Conservation (phyloP, 768 basidiomycete genomes). For the Lentinula detonsa region DNA sequence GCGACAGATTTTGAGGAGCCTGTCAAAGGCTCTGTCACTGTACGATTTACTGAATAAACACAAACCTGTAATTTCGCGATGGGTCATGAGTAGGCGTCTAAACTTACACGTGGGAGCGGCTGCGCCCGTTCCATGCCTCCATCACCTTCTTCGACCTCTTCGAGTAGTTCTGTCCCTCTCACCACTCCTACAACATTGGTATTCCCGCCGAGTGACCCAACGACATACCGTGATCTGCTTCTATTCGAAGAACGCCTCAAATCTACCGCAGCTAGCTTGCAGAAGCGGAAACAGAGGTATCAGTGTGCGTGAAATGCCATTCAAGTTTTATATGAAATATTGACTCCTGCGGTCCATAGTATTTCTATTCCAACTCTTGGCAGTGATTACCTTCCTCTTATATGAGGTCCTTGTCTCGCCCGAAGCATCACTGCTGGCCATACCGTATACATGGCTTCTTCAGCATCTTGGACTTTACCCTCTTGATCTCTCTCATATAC, state of each 20-base stretch:
- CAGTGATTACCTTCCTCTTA: conserved; percentile 65
- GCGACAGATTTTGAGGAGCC: no score
- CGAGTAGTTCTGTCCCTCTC: conserved; percentile 13
- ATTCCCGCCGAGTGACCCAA: conserved; percentile 63
- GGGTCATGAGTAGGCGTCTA: background rate
- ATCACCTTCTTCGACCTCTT: background rate
- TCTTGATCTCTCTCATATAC: conserved; percentile 17
- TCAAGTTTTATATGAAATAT: conserved; percentile 11
- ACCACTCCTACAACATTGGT: conserved; percentile 27
- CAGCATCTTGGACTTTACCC: conserved; percentile 38
- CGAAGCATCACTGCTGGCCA: conserved; percentile 56
- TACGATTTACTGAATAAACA: no score
- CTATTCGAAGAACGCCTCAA: conserved; percentile 97
- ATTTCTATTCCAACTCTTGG: conserved; percentile 64
- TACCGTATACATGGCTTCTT: conserved; percentile 54
- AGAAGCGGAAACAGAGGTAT: conserved; percentile 75
- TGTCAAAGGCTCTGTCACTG: no score
- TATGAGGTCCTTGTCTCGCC: conserved; percentile 67
- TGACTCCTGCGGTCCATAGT: conserved; percentile 37
- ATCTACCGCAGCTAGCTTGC: conserved; percentile 79
- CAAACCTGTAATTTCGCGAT: no score
- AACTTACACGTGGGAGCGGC: background rate
- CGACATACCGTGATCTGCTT: conserved; percentile 83
- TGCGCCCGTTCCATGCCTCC: background rate
- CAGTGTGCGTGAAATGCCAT: conserved; percentile 48